Percentiles rank a stretch among this genome's conserved stretches.
Conservation (phyloP, 1,284 basidiomycete species). For the Ceratobasidium sp. region DNA sequence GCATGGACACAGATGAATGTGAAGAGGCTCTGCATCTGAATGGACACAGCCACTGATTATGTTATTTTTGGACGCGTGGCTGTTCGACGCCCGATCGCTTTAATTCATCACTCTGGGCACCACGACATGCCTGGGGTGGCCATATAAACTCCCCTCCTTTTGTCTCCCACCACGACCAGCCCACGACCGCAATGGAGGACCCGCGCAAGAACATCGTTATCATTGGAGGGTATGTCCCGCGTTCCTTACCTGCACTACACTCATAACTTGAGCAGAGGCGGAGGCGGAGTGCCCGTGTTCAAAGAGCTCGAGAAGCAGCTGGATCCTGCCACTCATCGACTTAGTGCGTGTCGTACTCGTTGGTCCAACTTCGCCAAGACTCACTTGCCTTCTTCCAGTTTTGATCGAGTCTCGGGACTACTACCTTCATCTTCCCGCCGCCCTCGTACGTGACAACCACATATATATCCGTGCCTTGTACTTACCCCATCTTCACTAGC, state of each 20-base stretch:
- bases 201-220: slow-evolving; percentile 32
- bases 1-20: background rate
- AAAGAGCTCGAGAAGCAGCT: slow-evolving; percentile 36
- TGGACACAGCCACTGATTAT: background rate
- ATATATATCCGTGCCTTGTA: background rate
- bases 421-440: slow-evolving; percentile 26
- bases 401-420: slow-evolving; percentile 41
- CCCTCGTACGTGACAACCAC: slow-evolving; percentile 9
- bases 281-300: slow-evolving; percentile 14
- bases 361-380: background rate
- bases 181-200: slow-evolving; percentile 8
- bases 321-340: slow-evolving; percentile 17
- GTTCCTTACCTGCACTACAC: background rate
- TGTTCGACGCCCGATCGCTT: background rate
- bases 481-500: slow-evolving; percentile 39
- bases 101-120: background rate
- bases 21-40: background rate
- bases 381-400: slow-evolving; percentile 51
- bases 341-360: background rate
- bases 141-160: background rate
- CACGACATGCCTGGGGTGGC: slow-evolving; percentile 1
- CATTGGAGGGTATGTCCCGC: slow-evolving; percentile 23
- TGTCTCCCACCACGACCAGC: background rate
- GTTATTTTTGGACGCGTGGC: slow-evolving; percentile 2
- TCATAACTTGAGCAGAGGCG: background rate